Percentiles rank a stretch among this genome's conserved stretches.
phyloP scores from a whole-genome alignment of 2,329 filamentous ascomycete genomes.

The Xylaria sp. region DNA sequence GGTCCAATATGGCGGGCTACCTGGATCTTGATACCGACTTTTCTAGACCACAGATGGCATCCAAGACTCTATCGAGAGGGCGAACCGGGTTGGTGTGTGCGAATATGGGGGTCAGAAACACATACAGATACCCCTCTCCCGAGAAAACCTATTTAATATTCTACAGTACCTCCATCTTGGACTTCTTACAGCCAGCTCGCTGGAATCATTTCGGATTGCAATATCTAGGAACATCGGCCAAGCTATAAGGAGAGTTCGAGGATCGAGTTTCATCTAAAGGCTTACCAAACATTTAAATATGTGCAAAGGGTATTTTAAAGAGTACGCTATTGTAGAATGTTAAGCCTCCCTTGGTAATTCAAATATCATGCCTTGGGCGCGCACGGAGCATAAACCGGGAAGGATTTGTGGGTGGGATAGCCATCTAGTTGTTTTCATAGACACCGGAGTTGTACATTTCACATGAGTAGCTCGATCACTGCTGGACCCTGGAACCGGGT shows the following conservation, averaged over 20 bases:
- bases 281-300: too few relatives aligned
- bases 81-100: background rate
- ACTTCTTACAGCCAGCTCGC: background rate
- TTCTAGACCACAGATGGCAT: background rate
- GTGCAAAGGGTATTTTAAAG: too few relatives aligned
- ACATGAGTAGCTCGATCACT: too few relatives aligned
- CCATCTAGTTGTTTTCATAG: too few relatives aligned
- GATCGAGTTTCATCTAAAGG: too few relatives aligned
- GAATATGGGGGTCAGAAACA: background rate
- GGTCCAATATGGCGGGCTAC: background rate
- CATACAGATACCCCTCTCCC: background rate
- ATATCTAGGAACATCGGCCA: background rate
- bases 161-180: background rate
- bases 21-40: constrained; percentile 1
- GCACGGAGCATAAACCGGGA: too few relatives aligned
- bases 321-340: too few relatives aligned
- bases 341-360: too few relatives aligned
- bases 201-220: background rate
- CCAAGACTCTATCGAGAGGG: background rate
- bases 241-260: background rate
- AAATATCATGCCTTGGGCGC: too few relatives aligned
- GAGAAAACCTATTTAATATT: background rate
- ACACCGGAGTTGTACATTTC: too few relatives aligned
- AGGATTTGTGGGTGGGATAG: too few relatives aligned
- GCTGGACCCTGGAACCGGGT: too few relatives aligned